Conservation (phyloP, 257 asterid species). For the Lantana camara region DNA sequence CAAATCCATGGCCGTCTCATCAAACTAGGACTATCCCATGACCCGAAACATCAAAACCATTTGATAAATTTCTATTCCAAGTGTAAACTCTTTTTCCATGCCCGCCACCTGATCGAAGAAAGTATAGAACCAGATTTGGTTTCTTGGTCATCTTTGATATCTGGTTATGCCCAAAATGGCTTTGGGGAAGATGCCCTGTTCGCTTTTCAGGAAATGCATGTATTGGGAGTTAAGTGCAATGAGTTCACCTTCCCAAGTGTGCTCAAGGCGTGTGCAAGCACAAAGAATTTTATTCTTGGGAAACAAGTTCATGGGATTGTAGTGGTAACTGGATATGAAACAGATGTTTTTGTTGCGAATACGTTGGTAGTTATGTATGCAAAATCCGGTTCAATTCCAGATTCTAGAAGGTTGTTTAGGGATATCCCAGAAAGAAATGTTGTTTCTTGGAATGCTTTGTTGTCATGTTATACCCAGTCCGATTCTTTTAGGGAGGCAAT, state of each 20-base stretch:
- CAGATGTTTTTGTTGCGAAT: slow-evolving; percentile 70
- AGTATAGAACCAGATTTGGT: slow-evolving; percentile 66
- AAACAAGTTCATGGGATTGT: slow-evolving; percentile 68
- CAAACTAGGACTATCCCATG: slow-evolving; percentile 42
- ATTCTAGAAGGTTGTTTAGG: slow-evolving; percentile 67
- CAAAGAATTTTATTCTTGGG: slow-evolving; percentile 45
- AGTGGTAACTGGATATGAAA: slow-evolving; percentile 57
- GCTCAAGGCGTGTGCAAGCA: slow-evolving; percentile 70
- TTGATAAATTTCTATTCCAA: slow-evolving; percentile 64
- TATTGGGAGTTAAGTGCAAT: slow-evolving; percentile 57
- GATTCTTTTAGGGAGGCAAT: slow-evolving; percentile 58
- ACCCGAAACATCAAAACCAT: slow-evolving; percentile 50
- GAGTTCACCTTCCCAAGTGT: slow-evolving; percentile 76
- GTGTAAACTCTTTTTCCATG: slow-evolving; percentile 43
- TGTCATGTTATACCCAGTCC: slow-evolving; percentile 54
- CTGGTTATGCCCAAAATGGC: slow-evolving; percentile 76
- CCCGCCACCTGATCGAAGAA: slow-evolving; percentile 63
- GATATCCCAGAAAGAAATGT: slow-evolving; percentile 65
- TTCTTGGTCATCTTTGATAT: slow-evolving; percentile 77
- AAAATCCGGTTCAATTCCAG: slow-evolving; percentile 50
- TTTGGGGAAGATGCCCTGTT: slow-evolving; percentile 53
- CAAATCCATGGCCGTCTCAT: slow-evolving; percentile 63
- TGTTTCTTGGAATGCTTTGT: slow-evolving; percentile 72
- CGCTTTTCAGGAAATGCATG: slow-evolving; percentile 55
- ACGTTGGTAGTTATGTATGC: slow-evolving; percentile 69